Evolutionary conservation across 768 basidiomycete genomes (phyloP).

Genomic region (Panellus pusillus): DNA sequence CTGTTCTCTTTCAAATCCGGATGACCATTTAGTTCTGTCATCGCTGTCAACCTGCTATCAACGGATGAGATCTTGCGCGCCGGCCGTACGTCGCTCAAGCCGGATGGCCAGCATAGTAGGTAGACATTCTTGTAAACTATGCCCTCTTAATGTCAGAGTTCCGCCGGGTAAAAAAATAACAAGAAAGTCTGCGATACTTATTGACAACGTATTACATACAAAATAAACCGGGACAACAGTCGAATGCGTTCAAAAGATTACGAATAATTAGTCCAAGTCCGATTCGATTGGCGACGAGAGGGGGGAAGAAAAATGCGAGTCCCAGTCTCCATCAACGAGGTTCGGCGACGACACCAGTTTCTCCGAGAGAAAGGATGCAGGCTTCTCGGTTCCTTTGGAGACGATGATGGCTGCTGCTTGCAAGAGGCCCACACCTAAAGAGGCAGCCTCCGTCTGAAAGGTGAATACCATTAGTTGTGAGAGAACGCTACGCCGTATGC

Average conservation of each 20-base stretch:
- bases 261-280: slow-evolving; percentile 18
- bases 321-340: slow-evolving; percentile 60
- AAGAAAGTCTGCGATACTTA: neutral
- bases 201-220: slow-evolving; percentile 15
- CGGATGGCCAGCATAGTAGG: slow-evolving; percentile 63
- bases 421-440: neutral
- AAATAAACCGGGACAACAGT: neutral
- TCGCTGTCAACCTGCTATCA: slow-evolving; percentile 91
- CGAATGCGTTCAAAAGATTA: slow-evolving; percentile 4
- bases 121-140: neutral
- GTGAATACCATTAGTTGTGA: neutral
- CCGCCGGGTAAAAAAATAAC: slow-evolving; percentile 5
- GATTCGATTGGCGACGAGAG: slow-evolving; percentile 34
- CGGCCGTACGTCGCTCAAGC: slow-evolving; percentile 83
- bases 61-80: slow-evolving; percentile 95
- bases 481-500: neutral
- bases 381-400: slow-evolving; percentile 26
- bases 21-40: slow-evolving; percentile 65
- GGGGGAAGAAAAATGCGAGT: slow-evolving; percentile 35
- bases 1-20: slow-evolving; percentile 18
- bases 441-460: slow-evolving; percentile 8
- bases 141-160: neutral
- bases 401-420: neutral
- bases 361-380: slow-evolving; percentile 39
- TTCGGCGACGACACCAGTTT: slow-evolving; percentile 46